phyloP scores from a whole-genome alignment of 345 rosid genomes.

The Dipteronia dyeriana region DNA sequence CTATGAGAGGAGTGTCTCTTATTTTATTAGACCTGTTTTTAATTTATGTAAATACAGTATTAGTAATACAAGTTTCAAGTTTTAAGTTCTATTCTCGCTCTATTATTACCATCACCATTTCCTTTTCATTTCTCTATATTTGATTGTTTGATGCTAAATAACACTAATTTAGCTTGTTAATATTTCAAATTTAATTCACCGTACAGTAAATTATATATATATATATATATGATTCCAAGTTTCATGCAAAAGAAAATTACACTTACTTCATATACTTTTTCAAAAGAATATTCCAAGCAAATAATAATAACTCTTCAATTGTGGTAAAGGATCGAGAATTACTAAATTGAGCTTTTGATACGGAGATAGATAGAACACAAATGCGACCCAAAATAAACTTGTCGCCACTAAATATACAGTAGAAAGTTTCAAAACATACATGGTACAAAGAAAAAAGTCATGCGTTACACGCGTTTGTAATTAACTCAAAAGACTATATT shows the following conservation, averaged over 20 bases:
- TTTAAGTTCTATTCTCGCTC: not conserved
- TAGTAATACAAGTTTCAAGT: constrained; percentile 3
- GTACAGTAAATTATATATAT: too few species aligned
- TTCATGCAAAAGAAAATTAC: not conserved
- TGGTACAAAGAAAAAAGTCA: too few species aligned
- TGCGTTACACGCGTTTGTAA: too few species aligned
- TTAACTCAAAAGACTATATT: too few species aligned
- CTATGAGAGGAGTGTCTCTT: not conserved
- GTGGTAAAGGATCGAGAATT: not conserved
- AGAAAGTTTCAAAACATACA: too few species aligned
- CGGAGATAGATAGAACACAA: not conserved
- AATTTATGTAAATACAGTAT: not conserved
- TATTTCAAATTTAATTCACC: too few species aligned
- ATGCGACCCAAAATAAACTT: too few species aligned
- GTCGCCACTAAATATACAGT: too few species aligned
- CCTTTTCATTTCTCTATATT: not conserved
- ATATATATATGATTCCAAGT: not conserved
- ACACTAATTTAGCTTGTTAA: too few species aligned
- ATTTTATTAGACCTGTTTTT: not conserved
- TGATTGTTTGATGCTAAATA: too few species aligned
- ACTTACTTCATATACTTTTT: not conserved
- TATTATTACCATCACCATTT: too few species aligned
- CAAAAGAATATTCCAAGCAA: not conserved
- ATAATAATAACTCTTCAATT: not conserved
- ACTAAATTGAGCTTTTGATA: not conserved